These are phyloP conservation scores for Fusarium palustre DNA, from an alignment of 2,329 filamentous ascomycete species.

Conservation along the genomic window DNA sequence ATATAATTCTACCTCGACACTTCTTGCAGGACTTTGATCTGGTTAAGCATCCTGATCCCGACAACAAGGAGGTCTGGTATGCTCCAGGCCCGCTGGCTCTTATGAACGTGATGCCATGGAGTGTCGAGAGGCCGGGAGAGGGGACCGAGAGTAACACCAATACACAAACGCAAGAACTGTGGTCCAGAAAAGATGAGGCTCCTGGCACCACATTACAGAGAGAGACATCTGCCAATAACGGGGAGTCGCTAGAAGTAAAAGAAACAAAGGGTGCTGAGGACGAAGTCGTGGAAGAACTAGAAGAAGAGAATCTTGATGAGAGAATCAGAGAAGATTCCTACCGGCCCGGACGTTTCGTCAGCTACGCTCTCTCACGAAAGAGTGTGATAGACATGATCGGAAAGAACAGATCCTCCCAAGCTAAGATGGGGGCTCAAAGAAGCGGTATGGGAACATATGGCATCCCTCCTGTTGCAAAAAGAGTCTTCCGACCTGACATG, in stretches of 20 bases:
- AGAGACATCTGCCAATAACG: not conserved
- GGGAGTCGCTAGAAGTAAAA: not conserved
- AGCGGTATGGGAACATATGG: slow-evolving; percentile 45
- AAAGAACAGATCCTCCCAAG: not conserved
- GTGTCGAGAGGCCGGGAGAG: not conserved
- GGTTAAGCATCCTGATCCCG: slow-evolving; percentile 67
- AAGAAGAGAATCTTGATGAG: not conserved
- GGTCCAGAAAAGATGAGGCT: not conserved
- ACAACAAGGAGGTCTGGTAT: slow-evolving; percentile 64
- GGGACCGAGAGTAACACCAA: not conserved
- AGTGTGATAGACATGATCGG: slow-evolving; percentile 46
- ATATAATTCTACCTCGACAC: slow-evolving; percentile 64
- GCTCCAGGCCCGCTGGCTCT: slow-evolving; percentile 61
- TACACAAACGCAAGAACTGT: not conserved
- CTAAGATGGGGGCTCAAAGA: slow-evolving; percentile 38
- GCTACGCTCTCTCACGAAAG: slow-evolving; percentile 49
- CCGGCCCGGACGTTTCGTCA: slow-evolving; percentile 24
- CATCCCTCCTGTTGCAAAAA: not conserved
- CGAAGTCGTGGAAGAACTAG: not conserved
- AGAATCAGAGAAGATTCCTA: not conserved
- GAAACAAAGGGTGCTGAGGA: not conserved
- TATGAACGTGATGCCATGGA: slow-evolving; percentile 39
- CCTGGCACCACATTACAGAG: not conserved
- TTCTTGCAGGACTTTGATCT: slow-evolving; percentile 73
- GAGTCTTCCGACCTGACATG: slow-evolving; percentile 65